These are phyloP conservation scores for Blastocrithidia nonstop DNA, from an alignment of 208 protist genomes.

Conservation along the genomic window DNA sequence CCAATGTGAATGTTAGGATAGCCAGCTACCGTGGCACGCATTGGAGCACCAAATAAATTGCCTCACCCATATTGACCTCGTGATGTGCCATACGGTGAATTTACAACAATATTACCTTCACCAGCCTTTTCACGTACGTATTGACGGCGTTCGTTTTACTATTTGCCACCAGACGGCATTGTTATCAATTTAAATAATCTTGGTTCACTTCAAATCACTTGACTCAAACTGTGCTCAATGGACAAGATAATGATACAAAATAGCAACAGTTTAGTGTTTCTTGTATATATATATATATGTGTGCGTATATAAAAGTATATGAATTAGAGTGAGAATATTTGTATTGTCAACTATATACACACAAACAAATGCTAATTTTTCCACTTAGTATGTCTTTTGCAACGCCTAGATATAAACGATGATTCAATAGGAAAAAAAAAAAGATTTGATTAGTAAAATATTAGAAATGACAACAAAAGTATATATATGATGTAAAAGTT, in stretches of 20 bases:
- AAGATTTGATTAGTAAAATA: too few species aligned
- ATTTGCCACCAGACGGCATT: too few species aligned
- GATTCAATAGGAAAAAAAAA: too few species aligned
- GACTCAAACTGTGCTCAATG: too few species aligned
- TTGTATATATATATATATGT: conserved; percentile 1
- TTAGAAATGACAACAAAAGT: too few species aligned
- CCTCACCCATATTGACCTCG: conserved; percentile 38
- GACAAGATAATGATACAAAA: background rate
- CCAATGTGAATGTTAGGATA: conserved; percentile 50
- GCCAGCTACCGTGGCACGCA: conserved; percentile 11
- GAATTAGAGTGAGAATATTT: background rate
- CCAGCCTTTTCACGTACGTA: conserved; percentile 14
- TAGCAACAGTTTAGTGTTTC: background rate
- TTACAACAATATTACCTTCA: conserved; percentile 21
- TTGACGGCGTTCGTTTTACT: too few species aligned
- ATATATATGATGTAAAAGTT: too few species aligned
- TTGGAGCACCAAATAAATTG: conserved; percentile 19
- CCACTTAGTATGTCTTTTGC: too few species aligned
- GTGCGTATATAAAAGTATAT: background rate
- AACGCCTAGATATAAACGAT: too few species aligned
- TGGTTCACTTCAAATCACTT: too few species aligned
- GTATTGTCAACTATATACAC: background rate
- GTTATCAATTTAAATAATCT: too few species aligned
- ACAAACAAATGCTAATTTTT: background rate
- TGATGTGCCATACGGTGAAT: conserved; percentile 43